phyloP scores from a whole-genome alignment of 768 basidiomycete species.

The Baorangia bicolor region DNA sequence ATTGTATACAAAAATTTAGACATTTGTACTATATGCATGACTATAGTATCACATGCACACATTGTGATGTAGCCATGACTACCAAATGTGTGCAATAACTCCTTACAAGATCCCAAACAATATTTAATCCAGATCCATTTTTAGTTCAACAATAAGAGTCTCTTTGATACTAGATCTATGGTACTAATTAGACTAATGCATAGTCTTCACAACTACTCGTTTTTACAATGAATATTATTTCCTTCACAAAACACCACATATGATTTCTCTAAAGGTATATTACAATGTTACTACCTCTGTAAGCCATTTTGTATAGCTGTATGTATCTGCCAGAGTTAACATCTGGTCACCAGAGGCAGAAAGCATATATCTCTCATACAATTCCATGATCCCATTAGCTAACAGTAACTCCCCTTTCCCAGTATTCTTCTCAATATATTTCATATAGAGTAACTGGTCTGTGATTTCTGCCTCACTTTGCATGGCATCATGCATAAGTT shows the following conservation, averaged over 20 bases:
- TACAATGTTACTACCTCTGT: constrained; percentile 3
- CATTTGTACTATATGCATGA: no score
- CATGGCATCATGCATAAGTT: constrained; percentile 60
- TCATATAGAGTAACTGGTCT: constrained; percentile 56
- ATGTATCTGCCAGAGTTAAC: constrained; percentile 2
- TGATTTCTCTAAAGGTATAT: background rate
- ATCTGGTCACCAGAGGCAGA: constrained; percentile 10
- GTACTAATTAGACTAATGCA: no score
- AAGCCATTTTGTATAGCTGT: constrained; percentile 25
- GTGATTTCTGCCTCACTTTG: constrained; percentile 52
- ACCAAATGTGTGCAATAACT: no score
- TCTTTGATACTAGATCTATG: no score
- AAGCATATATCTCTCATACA: constrained; percentile 20
- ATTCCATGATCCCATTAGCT: constrained; percentile 15
- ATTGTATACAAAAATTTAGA: no score
- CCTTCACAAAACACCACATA: background rate
- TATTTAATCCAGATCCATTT: no score
- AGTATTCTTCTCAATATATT: constrained; percentile 45
- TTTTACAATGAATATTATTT: no score
- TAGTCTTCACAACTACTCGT: no score
- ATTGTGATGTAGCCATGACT: no score
- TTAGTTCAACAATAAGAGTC: no score
- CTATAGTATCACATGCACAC: no score
- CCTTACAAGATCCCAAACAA: no score
- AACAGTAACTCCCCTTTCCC: constrained; percentile 16